Base-by-base conservation (phyloP, 1,139 yeast species). In the Blastobotrys malaysiensis region DNA sequence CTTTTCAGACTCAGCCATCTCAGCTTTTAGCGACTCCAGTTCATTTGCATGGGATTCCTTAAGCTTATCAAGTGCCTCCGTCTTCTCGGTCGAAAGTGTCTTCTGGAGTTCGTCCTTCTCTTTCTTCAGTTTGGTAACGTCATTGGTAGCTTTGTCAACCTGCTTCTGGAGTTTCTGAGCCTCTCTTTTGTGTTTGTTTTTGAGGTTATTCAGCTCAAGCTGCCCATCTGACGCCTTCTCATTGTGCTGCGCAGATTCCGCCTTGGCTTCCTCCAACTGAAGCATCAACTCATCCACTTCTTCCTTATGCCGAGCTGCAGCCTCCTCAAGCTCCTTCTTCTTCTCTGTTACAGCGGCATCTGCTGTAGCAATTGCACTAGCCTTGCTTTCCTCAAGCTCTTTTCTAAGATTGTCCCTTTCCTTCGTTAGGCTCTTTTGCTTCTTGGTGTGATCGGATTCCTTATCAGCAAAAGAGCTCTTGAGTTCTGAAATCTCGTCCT, bases 291-390 rank as follows among this genome's bases (percentile, higher is more conserved):
- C 46, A 19, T 53, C 51, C n/a, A 46, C 44, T 2, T 48, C 50
- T 43, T 54, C 50, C 6, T 65, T 31, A 65, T 52, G 4, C 39
- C 24, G 66, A 3, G 56, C 27, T 31, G 65, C 61, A 7, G 71
- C 48, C 13, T 67, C 67, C 36, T 67, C 66, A 50, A 63, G 69
- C 5, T 63, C 61, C 9, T 55, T 59, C 1, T 74, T 74, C 9
- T 72, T 52, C 1, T 71, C 64, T 6, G 46, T 9, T 18, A 39
- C 24, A 3, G 69, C 74, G 0, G 74, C 71, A 50, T 73, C 48
- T 50, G 71, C 39, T 3, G 39, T 16, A 5, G 14, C 39, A 31
- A 7, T 16, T 31, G 39, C 72, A 3, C 69, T 63, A 9, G 73
- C 66, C 21, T 73, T 53, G 0, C 57, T 44, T 13, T 67, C 39